A percentile compares a stretch with the other conserved stretches of the same genome.
Evolutionary conservation across 73 alveolate species (phyloP).

Genomic region (Paramecium biaurelia): DNA sequence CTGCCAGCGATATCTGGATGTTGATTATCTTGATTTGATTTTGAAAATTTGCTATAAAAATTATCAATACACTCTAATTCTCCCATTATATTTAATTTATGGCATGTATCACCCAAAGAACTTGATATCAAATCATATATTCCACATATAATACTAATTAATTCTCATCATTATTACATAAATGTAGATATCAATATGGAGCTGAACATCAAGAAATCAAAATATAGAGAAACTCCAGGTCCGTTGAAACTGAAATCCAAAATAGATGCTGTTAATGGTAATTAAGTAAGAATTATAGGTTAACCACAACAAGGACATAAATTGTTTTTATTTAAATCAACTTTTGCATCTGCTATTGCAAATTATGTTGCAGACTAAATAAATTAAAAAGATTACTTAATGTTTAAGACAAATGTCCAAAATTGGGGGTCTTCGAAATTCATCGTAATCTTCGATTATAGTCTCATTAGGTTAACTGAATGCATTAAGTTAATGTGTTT

Average conservation of each 20-base stretch:
- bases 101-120: not conserved
- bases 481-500: not conserved
- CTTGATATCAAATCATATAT: not conserved
- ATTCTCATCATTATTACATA: not conserved
- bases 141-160: not conserved
- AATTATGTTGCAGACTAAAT: slow-evolving; percentile 1
- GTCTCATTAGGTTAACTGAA: not conserved
- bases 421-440: not conserved
- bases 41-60: not conserved
- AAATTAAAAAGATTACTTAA: not conserved
- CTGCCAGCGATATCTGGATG: not conserved
- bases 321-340: not conserved
- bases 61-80: not conserved
- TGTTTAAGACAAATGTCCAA: not conserved
- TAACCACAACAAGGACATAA: slow-evolving; percentile 50
- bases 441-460: not conserved
- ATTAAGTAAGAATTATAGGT: not conserved
- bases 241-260: slow-evolving; percentile 7
- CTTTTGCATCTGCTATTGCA: not conserved
- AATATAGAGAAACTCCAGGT: slow-evolving; percentile 29
- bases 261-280: not conserved
- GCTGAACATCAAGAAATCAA: not conserved
- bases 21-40: not conserved
- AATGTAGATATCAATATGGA: not conserved
- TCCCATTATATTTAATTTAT: not conserved